Percentiles rank a stretch among this genome's conserved stretches.
phyloP scores from a whole-genome alignment of 2,329 filamentous ascomycete species.

The Aspergillus fischeri region DNA sequence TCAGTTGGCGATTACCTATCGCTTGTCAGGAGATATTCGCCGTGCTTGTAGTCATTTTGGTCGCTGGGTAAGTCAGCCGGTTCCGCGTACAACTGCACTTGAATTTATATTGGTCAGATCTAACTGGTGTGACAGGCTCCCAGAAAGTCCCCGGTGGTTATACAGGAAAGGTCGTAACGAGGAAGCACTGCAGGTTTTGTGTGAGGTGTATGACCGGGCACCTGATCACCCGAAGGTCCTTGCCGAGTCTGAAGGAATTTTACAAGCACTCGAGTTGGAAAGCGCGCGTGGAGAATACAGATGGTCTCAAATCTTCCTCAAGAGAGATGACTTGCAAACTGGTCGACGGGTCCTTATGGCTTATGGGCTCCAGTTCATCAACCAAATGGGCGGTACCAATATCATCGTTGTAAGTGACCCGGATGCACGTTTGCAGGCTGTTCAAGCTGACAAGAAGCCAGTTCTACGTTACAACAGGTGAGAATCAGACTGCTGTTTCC shows the following conservation, averaged over 20 bases:
- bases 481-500: not conserved
- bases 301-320: slow-evolving; percentile 39
- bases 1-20: slow-evolving; percentile 47
- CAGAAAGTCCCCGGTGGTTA: slow-evolving; percentile 43
- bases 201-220: slow-evolving; percentile 23
- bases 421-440: not conserved
- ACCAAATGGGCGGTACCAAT: slow-evolving; percentile 50
- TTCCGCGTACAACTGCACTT: not conserved
- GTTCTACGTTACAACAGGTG: slow-evolving; percentile 26
- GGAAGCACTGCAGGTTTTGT: slow-evolving; percentile 24
- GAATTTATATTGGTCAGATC: slow-evolving; percentile 4
- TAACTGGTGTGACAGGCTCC: slow-evolving; percentile 21
- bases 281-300: slow-evolving; percentile 29
- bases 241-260: slow-evolving; percentile 36
- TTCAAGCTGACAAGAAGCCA: slow-evolving; percentile 5
- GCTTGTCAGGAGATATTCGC: slow-evolving; percentile 45
- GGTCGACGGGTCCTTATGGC: slow-evolving; percentile 45
- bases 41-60: slow-evolving; percentile 39
- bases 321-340: slow-evolving; percentile 42
- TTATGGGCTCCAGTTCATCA: slow-evolving; percentile 48
- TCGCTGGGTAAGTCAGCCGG: slow-evolving; percentile 19
- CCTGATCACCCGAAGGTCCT: slow-evolving; percentile 21
- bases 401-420: slow-evolving; percentile 38
- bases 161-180: slow-evolving; percentile 39
- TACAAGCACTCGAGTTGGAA: slow-evolving; percentile 45